Evolutionary conservation across 176 grass and related monocot species (phyloP).

Genomic region (Poa pratensis): DNA sequence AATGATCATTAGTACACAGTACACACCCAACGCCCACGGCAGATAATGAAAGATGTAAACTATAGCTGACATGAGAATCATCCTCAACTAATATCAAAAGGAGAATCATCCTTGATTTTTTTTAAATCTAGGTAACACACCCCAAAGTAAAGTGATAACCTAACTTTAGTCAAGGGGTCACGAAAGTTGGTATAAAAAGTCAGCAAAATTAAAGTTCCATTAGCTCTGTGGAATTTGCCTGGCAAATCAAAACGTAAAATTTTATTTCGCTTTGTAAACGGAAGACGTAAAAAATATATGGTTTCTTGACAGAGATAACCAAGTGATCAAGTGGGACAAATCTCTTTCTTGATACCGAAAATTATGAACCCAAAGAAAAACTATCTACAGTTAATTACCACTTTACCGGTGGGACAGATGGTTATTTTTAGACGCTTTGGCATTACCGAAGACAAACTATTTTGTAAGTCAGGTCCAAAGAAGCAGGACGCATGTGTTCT

Average conservation of each 20-base stretch:
- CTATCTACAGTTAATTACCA: background rate
- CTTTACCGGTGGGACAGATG: background rate
- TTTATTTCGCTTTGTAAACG: background rate
- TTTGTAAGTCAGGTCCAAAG: background rate
- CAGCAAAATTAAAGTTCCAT: slow-evolving; percentile 4
- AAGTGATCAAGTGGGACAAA: background rate
- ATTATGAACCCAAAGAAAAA: background rate
- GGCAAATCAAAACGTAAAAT: background rate
- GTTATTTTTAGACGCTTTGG: background rate
- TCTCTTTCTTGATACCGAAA: background rate
- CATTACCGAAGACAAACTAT: background rate
- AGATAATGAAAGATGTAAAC: background rate
- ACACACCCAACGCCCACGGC: background rate
- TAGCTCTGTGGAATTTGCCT: background rate
- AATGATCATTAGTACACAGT: slow-evolving; percentile 8
- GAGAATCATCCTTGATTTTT: too few relatives aligned
- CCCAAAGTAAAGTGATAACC: background rate
- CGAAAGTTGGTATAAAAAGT: background rate
- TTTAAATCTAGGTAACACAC: background rate
- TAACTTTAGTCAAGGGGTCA: background rate
- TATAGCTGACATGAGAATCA: too few relatives aligned
- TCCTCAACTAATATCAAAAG: too few relatives aligned
- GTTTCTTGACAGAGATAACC: background rate
- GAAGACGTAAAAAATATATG: background rate
- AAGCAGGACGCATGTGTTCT: background rate